Conservation (phyloP, 768 basidiomycete species). For the Hericium rajendrae region DNA sequence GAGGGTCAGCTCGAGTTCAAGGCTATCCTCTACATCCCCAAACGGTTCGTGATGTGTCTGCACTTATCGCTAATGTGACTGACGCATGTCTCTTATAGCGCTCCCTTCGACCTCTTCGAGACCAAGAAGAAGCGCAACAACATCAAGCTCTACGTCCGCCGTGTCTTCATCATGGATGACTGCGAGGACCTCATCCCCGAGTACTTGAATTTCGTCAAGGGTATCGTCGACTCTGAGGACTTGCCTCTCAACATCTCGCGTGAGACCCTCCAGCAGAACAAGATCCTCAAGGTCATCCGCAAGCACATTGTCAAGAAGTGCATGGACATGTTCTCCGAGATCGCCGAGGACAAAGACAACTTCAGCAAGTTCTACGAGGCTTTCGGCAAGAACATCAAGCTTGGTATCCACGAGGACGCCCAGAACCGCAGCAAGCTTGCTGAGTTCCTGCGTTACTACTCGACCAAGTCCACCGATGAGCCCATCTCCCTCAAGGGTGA, state of each 20-base stretch:
- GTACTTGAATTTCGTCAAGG: slow-evolving; percentile 99
- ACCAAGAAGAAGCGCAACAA: slow-evolving; percentile 99
- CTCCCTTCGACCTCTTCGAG: slow-evolving; percentile 99
- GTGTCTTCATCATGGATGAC: slow-evolving; percentile 99
- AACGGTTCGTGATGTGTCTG: slow-evolving; percentile 49
- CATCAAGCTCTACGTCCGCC: slow-evolving; percentile 99
- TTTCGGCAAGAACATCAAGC: slow-evolving; percentile 99
- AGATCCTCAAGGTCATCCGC: slow-evolving; percentile 99
- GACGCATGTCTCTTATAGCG: slow-evolving; percentile 34
- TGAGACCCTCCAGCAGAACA: slow-evolving; percentile 99
- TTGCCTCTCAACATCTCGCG: slow-evolving; percentile 99
- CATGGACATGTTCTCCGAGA: slow-evolving; percentile 89
- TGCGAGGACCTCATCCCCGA: slow-evolving; percentile 99
- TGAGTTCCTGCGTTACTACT: slow-evolving; percentile 97
- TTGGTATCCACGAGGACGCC: slow-evolving; percentile 98
- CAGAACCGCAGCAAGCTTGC: slow-evolving; percentile 99
- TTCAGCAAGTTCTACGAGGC: slow-evolving; percentile 95
- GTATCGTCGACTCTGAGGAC: slow-evolving; percentile 99
- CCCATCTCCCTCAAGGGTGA: slow-evolving; percentile 86
- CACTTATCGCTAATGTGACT: slow-evolving; percentile 3
- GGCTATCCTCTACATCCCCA: slow-evolving; percentile 96
- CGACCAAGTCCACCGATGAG: slow-evolving; percentile 90
- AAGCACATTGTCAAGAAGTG: slow-evolving; percentile 99
- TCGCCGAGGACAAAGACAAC: slow-evolving; percentile 99
- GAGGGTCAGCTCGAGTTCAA: slow-evolving; percentile 99